Percentiles rank a stretch among this genome's conserved stretches.
Evolutionary conservation across 2,329 filamentous ascomycete genomes (phyloP).

Genomic region (Kalaharituber pfeilii): DNA sequence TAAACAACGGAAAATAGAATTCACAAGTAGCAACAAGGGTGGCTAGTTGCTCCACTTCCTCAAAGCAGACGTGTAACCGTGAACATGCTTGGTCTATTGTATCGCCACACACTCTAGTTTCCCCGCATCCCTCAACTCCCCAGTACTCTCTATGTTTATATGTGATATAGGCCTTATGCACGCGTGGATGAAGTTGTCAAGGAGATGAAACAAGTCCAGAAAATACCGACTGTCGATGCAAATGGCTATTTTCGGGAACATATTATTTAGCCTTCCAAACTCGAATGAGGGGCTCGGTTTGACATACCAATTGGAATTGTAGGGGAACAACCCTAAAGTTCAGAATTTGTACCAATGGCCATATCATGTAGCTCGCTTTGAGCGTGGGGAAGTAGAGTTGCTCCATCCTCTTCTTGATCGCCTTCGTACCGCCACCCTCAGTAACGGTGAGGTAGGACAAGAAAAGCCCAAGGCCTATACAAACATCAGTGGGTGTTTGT

Average conservation of each 20-base stretch:
- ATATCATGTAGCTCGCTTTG: constrained; percentile 89
- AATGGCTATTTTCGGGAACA: constrained; percentile 48
- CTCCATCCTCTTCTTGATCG: constrained; percentile 65
- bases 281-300: constrained; percentile 7
- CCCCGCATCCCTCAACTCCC: too few species aligned
- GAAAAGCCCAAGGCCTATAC: constrained; percentile 57
- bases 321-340: constrained; percentile 94
- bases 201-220: constrained; percentile 93
- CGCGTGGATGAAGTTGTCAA: constrained; percentile 63
- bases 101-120: too few species aligned
- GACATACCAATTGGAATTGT: constrained; percentile 74
- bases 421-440: constrained; percentile 72
- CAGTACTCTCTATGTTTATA: too few species aligned
- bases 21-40: too few species aligned
- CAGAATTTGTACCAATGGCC: constrained; percentile 88
- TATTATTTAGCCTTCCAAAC: constrained; percentile 2
- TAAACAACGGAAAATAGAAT: too few species aligned
- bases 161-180: too few species aligned
- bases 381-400: constrained; percentile 89
- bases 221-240: constrained; percentile 86
- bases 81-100: too few species aligned
- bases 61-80: too few species aligned
- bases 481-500: background rate
- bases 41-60: too few species aligned
- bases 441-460: constrained; percentile 94